Evolutionary conservation across 1,284 basidiomycete species (phyloP).

Genomic region (Vanrija sp.): DNA sequence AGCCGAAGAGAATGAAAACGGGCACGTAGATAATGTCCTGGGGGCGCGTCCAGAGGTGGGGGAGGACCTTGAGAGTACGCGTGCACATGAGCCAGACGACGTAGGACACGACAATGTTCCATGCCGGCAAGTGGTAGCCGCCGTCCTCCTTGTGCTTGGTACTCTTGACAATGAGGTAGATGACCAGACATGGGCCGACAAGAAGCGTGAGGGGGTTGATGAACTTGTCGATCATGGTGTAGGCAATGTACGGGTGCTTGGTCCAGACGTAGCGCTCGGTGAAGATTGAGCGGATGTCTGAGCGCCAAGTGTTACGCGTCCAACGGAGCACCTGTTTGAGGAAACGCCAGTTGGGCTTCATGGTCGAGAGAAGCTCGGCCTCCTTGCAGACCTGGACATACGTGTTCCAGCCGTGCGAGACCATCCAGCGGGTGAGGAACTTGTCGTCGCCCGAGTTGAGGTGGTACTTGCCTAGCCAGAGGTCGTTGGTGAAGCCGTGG

Average conservation of each 20-base stretch:
- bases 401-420: constrained; percentile 86
- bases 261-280: constrained; percentile 85
- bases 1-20: constrained; percentile 85
- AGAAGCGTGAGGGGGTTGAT: constrained; percentile 86
- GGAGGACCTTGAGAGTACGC: constrained; percentile 78
- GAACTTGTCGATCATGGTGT: constrained; percentile 89
- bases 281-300: constrained; percentile 79
- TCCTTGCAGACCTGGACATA: constrained; percentile 88
- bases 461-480: constrained; percentile 87
- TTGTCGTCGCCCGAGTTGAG: constrained; percentile 91
- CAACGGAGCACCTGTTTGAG: constrained; percentile 86
- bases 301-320: constrained; percentile 91
- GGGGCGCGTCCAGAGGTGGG: constrained; percentile 80
- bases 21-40: constrained; percentile 83
- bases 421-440: constrained; percentile 94
- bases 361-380: constrained; percentile 82
- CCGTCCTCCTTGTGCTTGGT: constrained; percentile 64
- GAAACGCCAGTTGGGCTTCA: constrained; percentile 95
- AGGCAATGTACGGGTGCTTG: constrained; percentile 81
- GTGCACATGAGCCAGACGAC: constrained; percentile 76
- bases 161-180: constrained; percentile 71
- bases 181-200: constrained; percentile 72
- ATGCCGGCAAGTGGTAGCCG: constrained; percentile 84
- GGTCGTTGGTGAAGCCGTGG: constrained; percentile 87
- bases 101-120: constrained; percentile 71